A percentile compares a stretch with the other conserved stretches of the same genome.
Evolutionary conservation across 768 basidiomycete species (phyloP).

Genomic region (Phylloporus scabripes): DNA sequence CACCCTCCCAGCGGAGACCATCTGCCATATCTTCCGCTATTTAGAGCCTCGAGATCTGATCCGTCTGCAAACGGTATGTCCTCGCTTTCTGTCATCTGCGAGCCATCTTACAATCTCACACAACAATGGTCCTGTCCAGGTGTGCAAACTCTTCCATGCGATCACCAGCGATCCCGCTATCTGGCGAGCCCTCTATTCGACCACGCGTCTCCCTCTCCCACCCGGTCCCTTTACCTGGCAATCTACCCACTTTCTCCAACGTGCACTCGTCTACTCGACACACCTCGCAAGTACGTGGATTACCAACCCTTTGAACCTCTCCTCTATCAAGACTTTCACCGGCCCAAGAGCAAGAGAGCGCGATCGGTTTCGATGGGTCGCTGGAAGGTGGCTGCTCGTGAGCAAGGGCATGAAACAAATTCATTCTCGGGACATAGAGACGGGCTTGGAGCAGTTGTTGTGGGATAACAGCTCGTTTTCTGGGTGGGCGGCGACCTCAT

Average conservation of each 20-base stretch:
- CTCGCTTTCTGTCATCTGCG: neutral
- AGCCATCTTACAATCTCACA: neutral
- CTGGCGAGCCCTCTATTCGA: slow-evolving; percentile 13
- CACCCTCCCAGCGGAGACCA: slow-evolving; percentile 15
- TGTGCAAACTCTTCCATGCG: slow-evolving; percentile 9
- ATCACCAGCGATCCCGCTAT: slow-evolving; percentile 9
- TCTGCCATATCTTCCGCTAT: slow-evolving; percentile 7
- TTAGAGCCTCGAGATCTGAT: slow-evolving; percentile 11
- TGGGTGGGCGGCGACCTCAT: slow-evolving; percentile 8
- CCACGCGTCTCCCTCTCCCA: slow-evolving; percentile 11
- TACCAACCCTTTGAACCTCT: slow-evolving; percentile 6
- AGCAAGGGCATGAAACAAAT: slow-evolving; percentile 13
- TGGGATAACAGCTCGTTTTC: slow-evolving; percentile 12
- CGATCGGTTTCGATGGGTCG: slow-evolving; percentile 13
- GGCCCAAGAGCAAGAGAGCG: slow-evolving; percentile 4
- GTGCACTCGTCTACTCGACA: slow-evolving; percentile 13
- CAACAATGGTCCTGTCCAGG: slow-evolving; percentile 4
- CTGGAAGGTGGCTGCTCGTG: slow-evolving; percentile 18
- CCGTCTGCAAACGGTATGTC: slow-evolving; percentile 11
- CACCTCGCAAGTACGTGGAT: slow-evolving; percentile 14
- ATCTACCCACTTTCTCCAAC: slow-evolving; percentile 14
- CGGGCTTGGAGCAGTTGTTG: slow-evolving; percentile 8
- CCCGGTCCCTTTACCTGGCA: slow-evolving; percentile 20
- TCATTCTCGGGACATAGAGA: slow-evolving; percentile 12
- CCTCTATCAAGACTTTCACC: slow-evolving; percentile 3